A percentile compares a stretch with the other conserved stretches of the same genome.
Conservation (phyloP, 306 rosid genomes). For the Prinsepia uniflora region DNA sequence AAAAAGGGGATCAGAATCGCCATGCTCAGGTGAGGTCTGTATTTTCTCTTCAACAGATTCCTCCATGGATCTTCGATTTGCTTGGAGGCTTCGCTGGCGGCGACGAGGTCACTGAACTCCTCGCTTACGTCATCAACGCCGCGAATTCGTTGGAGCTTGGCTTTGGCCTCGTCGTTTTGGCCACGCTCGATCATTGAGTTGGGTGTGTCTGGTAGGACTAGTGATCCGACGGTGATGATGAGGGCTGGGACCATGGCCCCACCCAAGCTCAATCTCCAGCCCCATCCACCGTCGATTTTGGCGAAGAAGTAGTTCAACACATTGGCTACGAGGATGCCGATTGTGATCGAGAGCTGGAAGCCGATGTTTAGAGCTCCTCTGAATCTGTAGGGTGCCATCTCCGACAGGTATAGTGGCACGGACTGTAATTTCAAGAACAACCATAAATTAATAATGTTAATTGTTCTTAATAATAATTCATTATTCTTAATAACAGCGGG, state of each 20-base stretch:
- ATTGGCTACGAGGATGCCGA: constrained; percentile 81
- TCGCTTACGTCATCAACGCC: constrained; percentile 64
- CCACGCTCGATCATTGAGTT: constrained; percentile 91
- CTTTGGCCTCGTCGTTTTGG: constrained; percentile 43
- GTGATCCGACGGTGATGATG: constrained; percentile 58
- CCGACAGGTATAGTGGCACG: constrained; percentile 88
- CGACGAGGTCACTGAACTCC: constrained; percentile 67
- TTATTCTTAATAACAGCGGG: neutral
- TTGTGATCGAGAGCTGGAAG: constrained; percentile 73
- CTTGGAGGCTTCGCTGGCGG: constrained; percentile 58
- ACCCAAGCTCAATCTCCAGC: constrained; percentile 92
- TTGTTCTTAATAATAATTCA: neutral
- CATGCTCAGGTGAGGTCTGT: constrained; percentile 75
- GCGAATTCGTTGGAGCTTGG: constrained; percentile 42
- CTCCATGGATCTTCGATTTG: constrained; percentile 74
- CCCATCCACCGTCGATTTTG: constrained; percentile 92
- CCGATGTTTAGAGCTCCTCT: constrained; percentile 87
- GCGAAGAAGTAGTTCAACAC: constrained; percentile 82
- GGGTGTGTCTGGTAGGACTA: constrained; percentile 79
- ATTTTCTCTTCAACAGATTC: constrained; percentile 54
- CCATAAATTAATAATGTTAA: neutral
- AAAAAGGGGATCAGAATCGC: constrained; percentile 70
- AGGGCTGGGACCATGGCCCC: constrained; percentile 89
- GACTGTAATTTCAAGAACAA: constrained; percentile 42
- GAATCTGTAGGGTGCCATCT: constrained; percentile 85